A percentile compares a stretch with the other conserved stretches of the same genome.
These are phyloP conservation scores for Exsudoporus frostii DNA, from an alignment of 768 basidiomycete species.

Conservation along the genomic window DNA sequence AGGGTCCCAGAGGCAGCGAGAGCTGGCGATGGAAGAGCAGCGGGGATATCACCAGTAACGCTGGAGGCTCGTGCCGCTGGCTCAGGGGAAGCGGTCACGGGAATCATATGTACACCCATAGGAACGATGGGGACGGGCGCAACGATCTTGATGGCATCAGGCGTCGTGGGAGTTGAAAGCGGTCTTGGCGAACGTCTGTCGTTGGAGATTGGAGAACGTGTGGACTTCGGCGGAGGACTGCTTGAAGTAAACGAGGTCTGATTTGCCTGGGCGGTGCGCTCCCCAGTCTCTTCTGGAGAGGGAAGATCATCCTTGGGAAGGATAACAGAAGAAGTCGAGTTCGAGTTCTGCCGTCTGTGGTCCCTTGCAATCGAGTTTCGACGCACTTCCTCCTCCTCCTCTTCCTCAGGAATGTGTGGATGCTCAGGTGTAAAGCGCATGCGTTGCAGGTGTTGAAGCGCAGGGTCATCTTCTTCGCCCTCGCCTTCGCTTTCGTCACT, in stretches of 20 bases:
- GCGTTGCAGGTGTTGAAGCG: conserved; percentile 34
- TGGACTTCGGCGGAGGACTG: conserved; percentile 16
- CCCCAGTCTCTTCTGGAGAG: conserved; percentile 4
- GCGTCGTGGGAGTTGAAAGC: conserved; percentile 27
- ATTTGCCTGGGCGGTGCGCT: conserved; percentile 16
- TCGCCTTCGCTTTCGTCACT: conserved; percentile 82
- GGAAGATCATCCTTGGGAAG: conserved; percentile 19
- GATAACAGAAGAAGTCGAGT: conserved; percentile 35
- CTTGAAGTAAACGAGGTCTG: conserved; percentile 12
- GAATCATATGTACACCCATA: conserved; percentile 17
- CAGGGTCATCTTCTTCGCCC: conserved; percentile 51
- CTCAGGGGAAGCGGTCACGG: conserved; percentile 22
- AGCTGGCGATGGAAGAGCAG: conserved; percentile 31
- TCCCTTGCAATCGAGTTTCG: conserved; percentile 24
- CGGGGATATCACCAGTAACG: conserved; percentile 25
- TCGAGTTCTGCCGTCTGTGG: conserved; percentile 20
- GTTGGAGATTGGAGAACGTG: conserved; percentile 18
- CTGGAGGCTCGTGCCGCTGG: conserved; percentile 19
- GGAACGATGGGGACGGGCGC: conserved; percentile 25
- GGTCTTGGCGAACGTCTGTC: conserved; percentile 21
- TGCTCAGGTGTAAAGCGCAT: conserved; percentile 44
- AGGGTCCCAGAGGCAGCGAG: conserved; percentile 23
- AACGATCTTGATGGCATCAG: conserved; percentile 22
- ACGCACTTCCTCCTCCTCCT: conserved; percentile 50
- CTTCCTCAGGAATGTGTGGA: conserved; percentile 67